Percentiles rank a stretch among this genome's conserved stretches.
phyloP scores from a whole-genome alignment of 148 eudicot genomes.

The Cornus florida region DNA sequence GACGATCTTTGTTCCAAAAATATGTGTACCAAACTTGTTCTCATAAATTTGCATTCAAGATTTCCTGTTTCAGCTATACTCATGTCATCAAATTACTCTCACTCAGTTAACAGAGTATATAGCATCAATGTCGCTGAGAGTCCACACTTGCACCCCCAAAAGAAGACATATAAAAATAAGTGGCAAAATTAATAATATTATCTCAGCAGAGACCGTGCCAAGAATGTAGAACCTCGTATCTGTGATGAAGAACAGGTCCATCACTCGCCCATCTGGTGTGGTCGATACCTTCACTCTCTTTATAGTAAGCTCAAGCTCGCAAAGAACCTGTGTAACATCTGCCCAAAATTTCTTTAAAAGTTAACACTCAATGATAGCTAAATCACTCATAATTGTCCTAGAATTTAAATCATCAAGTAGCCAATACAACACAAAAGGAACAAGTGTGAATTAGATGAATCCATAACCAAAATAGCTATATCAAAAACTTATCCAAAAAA shows the following conservation, averaged over 20 bases:
- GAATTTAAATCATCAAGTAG: constrained; percentile 1
- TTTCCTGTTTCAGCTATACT: neutral
- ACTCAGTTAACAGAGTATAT: neutral
- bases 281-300: constrained; percentile 90
- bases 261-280: constrained; percentile 87
- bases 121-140: neutral
- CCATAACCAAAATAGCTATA: neutral
- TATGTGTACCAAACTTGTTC: neutral
- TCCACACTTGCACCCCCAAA: neutral
- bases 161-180: neutral
- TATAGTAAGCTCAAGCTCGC: constrained; percentile 83
- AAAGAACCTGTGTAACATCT: constrained; percentile 81
- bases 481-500: no score
- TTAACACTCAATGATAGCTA: no score
- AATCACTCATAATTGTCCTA: no score
- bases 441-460: neutral
- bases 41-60: neutral
- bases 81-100: neutral
- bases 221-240: constrained; percentile 65
- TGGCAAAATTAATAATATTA: neutral
- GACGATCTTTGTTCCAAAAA: no score
- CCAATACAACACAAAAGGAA: neutral
- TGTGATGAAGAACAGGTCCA: constrained; percentile 88
- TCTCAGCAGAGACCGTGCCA: neutral
- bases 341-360: constrained; percentile 21